Conservation (phyloP, 2,329 filamentous ascomycete genomes). For the Teratosphaeria gauchensis region DNA sequence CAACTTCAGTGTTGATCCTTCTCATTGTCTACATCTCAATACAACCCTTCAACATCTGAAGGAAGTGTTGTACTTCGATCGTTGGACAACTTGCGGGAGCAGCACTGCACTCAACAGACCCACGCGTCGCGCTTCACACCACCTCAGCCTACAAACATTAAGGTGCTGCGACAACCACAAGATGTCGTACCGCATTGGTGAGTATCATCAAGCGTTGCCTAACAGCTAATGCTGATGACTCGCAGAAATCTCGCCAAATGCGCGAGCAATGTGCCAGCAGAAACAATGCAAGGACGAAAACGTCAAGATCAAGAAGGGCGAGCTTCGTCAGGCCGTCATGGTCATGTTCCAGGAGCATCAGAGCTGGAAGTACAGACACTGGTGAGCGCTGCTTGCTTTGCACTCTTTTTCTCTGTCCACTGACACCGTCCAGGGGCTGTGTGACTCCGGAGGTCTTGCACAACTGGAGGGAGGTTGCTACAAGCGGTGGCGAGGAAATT, state of each 20-base stretch:
- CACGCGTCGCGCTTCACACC: not conserved
- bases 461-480: slow-evolving; percentile 52
- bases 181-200: slow-evolving; percentile 22
- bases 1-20: not conserved
- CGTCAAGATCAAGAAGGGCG: slow-evolving; percentile 68
- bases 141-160: not conserved
- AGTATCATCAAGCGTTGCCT: not conserved
- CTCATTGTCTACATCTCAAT: not conserved
- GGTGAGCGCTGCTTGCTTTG: slow-evolving; percentile 45
- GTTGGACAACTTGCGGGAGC: not conserved
- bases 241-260: slow-evolving; percentile 59
- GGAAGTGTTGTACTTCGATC: not conserved
- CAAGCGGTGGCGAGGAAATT: slow-evolving; percentile 16
- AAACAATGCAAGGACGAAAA: slow-evolving; percentile 59
- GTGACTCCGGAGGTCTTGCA: slow-evolving; percentile 65
- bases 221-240: not conserved
- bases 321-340: slow-evolving; percentile 67
- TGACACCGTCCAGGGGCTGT: slow-evolving; percentile 59
- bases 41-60: too few species aligned
- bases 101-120: not conserved
- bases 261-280: slow-evolving; percentile 66
- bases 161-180: not conserved
- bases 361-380: slow-evolving; percentile 74
- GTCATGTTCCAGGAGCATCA: slow-evolving; percentile 53
- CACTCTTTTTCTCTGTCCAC: not conserved